These are phyloP conservation scores for Cladosporium velox DNA, from an alignment of 2,329 filamentous ascomycete species.

Conservation along the genomic window DNA sequence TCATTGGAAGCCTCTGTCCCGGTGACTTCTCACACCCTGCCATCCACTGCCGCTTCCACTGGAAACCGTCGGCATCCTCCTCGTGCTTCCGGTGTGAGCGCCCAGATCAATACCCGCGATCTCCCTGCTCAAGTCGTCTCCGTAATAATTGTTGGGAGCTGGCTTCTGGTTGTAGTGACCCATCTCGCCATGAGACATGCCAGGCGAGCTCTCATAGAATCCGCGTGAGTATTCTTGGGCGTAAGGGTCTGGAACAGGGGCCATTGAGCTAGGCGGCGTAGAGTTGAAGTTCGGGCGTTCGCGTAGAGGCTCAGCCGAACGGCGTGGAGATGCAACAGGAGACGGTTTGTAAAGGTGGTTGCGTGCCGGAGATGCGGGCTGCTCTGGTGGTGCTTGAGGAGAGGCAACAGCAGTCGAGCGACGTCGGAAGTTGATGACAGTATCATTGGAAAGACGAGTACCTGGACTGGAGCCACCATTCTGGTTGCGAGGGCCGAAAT, in stretches of 20 bases:
- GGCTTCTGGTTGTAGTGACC: constrained; percentile 29
- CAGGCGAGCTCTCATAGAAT: constrained; percentile 39
- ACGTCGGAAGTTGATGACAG: constrained; percentile 42
- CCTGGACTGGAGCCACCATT: constrained; percentile 21
- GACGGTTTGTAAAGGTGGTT: constrained; percentile 67
- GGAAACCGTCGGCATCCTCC: constrained; percentile 14
- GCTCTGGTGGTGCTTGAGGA: constrained; percentile 28
- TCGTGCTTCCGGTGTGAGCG: constrained; percentile 15
- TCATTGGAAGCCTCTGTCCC: constrained; percentile 36
- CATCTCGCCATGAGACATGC: constrained; percentile 26
- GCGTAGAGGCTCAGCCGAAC: constrained; percentile 26
- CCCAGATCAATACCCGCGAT: constrained; percentile 58
- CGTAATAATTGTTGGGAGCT: constrained; percentile 50
- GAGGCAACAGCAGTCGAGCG: constrained; percentile 45
- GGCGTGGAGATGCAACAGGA: constrained; percentile 21
- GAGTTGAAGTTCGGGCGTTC: constrained; percentile 47
- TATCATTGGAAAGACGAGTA: constrained; percentile 34
- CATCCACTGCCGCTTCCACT: constrained; percentile 29
- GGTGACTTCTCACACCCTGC: constrained; percentile 36
- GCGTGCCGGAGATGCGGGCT: constrained; percentile 46
- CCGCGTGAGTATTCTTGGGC: constrained; percentile 51
- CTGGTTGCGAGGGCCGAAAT: constrained; percentile 35
- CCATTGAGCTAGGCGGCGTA: constrained; percentile 31
- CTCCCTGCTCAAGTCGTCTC: constrained; percentile 66
- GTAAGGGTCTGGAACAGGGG: constrained; percentile 51